phyloP scores from a whole-genome alignment of 257 asterid species.

The Oldenlandia corymbosa region DNA sequence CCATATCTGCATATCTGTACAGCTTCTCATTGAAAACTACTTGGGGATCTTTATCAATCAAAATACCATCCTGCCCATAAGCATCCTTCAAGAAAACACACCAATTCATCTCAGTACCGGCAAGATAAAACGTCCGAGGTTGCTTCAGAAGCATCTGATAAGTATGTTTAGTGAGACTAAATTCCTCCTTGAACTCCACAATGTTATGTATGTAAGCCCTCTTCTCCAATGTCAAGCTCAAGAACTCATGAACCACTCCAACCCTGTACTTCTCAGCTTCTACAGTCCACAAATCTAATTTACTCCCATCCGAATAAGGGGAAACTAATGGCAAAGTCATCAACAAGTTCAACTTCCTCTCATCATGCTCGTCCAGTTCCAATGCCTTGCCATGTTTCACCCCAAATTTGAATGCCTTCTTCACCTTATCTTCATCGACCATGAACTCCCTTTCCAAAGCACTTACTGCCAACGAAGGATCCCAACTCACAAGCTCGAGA shows the following conservation, averaged over 20 bases:
- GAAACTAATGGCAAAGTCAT: slow-evolving; percentile 87
- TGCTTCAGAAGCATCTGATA: slow-evolving; percentile 85
- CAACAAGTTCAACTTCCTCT: slow-evolving; percentile 72
- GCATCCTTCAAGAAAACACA: slow-evolving; percentile 86
- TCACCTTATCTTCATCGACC: slow-evolving; percentile 77
- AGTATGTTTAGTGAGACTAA: slow-evolving; percentile 72
- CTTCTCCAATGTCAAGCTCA: slow-evolving; percentile 93
- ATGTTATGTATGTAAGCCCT: slow-evolving; percentile 89
- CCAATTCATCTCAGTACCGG: slow-evolving; percentile 98
- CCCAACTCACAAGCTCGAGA: slow-evolving; percentile 80
- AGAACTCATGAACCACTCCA: slow-evolving; percentile 81
- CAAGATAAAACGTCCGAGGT: slow-evolving; percentile 73
- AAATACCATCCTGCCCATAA: slow-evolving; percentile 63
- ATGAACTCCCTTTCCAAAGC: slow-evolving; percentile 65
- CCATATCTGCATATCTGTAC: slow-evolving; percentile 54
- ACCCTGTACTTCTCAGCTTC: slow-evolving; percentile 91
- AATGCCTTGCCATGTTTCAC: slow-evolving; percentile 63
- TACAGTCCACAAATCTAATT: slow-evolving; percentile 77
- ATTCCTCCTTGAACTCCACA: slow-evolving; percentile 94
- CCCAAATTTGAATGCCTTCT: slow-evolving; percentile 63
- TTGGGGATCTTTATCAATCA: slow-evolving; percentile 69
- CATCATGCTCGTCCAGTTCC: slow-evolving; percentile 62
- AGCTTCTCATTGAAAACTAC: slow-evolving; percentile 63
- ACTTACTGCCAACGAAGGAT: slow-evolving; percentile 59
- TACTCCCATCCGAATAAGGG: slow-evolving; percentile 81